Percentiles rank a stretch among this genome's conserved stretches.
phyloP scores from a whole-genome alignment of 2,329 filamentous ascomycete species.

The Ophiostoma montium region DNA sequence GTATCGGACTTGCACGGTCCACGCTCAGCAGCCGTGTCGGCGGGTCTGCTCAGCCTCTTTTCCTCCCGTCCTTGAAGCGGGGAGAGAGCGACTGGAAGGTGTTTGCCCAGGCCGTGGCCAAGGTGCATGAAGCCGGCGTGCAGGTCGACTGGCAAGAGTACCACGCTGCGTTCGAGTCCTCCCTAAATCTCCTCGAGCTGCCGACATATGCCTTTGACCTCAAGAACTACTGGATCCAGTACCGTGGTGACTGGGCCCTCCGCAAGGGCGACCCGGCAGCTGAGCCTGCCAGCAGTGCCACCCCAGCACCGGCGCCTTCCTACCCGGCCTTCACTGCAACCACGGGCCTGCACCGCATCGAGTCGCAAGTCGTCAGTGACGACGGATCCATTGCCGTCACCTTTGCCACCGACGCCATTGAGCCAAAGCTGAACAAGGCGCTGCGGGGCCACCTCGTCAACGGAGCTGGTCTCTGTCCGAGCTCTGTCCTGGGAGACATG shows the following conservation, averaged over 20 bases:
- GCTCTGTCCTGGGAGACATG: constrained; percentile 36
- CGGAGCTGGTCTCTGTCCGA: constrained; percentile 50
- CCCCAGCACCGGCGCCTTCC: constrained; percentile 21
- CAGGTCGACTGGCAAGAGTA: constrained; percentile 59
- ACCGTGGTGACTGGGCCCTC: constrained; percentile 55
- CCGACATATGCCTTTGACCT: constrained; percentile 59
- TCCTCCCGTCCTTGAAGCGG: constrained; percentile 46
- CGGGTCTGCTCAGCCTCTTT: constrained; percentile 28
- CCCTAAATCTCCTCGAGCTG: constrained; percentile 39
- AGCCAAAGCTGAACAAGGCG: constrained; percentile 46
- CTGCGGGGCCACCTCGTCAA: constrained; percentile 56
- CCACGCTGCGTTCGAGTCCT: constrained; percentile 34
- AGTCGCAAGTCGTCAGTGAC: constrained; percentile 47
- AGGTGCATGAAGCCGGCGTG: constrained; percentile 46
- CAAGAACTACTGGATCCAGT: constrained; percentile 56
- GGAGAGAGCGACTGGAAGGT: constrained; percentile 52
- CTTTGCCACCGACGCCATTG: constrained; percentile 47
- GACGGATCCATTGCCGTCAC: constrained; percentile 45
- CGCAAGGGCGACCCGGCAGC: constrained; percentile 48
- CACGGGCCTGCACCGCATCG: constrained; percentile 49
- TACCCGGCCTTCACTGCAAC: constrained; percentile 45
- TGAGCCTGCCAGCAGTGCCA: constrained; percentile 18
- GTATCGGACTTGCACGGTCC: constrained; percentile 52
- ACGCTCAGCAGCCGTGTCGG: constrained; percentile 29
- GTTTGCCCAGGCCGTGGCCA: constrained; percentile 40